Base-by-base conservation (phyloP, 1,284 basidiomycete species). In the Tylopilus sp. region DNA sequence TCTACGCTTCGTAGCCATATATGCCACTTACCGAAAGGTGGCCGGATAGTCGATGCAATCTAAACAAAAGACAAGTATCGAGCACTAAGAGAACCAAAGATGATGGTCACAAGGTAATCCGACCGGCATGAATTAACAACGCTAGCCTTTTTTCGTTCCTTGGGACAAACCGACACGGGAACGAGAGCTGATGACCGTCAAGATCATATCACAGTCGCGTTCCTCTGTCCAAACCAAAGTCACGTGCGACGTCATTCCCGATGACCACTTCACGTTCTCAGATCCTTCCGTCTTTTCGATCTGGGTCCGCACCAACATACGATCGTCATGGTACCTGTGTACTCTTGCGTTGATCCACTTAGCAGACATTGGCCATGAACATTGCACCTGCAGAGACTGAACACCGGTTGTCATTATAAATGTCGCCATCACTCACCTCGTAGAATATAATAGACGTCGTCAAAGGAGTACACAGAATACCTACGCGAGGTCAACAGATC, bases 391-490 rank as follows among this genome's bases (percentile, higher is more conserved):
- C 24, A 48, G 5, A 9, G 10, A 8, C 26, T 10, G 19, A 39
- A 33, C 1, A 40, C 7, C 8, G 13, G 10, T 8, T 5, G 20
- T 4, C 7, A n/a, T 9, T 20, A 29, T 10, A 41, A 24, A 33
- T 13, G 6, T 15, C 19, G 2, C 2, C 7, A 1, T 2, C 4
- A 15, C 42, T 37, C 24, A 61, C 65, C 66, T 35, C 55, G 39
- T 2, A 63, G 65, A 28, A 66, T 69, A 42, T 48, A 32, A 39
- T 69, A 67, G 9, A 67, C 42, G 35, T 67, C 67, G 2, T 59
- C 56, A 17, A 65, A 54, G 4, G 35, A 8, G 46, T 49, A 54
- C 63, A 64, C 20, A 57, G 57, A 8, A 58, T 7, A 26, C 54
- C 64, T 66, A 28, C 11, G 40, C 7, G 5, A 31, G 5, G 2